phyloP scores from a whole-genome alignment of 164 flowering plant species.

The Litsea cubeba region DNA sequence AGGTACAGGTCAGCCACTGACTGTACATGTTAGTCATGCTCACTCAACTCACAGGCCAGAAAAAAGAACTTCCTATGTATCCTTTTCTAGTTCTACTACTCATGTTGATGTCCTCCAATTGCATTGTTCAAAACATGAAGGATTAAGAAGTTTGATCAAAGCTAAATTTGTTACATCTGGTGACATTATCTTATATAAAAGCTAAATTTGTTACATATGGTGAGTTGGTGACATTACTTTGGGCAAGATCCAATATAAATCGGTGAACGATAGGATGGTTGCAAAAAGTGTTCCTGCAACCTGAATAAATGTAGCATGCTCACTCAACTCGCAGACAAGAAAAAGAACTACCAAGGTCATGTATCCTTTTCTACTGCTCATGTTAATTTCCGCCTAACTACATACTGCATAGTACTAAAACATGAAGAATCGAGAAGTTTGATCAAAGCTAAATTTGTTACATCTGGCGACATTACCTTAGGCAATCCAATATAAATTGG shows the following conservation, averaged over 20 bases:
- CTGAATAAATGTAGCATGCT: constrained; percentile 87
- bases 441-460: constrained; percentile 1
- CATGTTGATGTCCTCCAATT: too few species aligned
- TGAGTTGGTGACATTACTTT: constrained; percentile 26
- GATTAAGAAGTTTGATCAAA: neutral
- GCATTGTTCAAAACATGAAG: neutral
- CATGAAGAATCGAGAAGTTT: neutral
- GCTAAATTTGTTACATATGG: too few species aligned
- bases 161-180: constrained; percentile 1
- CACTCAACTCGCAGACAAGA: constrained; percentile 38
- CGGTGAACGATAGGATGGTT: constrained; percentile 92
- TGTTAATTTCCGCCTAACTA: too few species aligned
- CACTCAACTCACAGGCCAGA: constrained; percentile 37
- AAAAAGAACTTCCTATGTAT: too few species aligned
- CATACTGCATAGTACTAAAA: neutral
- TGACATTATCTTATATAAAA: constrained; percentile 43
- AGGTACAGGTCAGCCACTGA: too few species aligned
- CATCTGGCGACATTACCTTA: constrained; percentile 45
- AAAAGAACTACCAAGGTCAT: too few species aligned
- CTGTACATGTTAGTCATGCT: constrained; percentile 17
- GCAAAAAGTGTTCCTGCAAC: constrained; percentile 96
- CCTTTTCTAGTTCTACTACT: too few species aligned
- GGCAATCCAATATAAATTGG: constrained; percentile 77
- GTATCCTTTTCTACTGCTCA: too few species aligned
- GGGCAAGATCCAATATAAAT: constrained; percentile 73